phyloP scores from a whole-genome alignment of 352 stramenopile genomes.

The Phytopythium kandeliae region DNA sequence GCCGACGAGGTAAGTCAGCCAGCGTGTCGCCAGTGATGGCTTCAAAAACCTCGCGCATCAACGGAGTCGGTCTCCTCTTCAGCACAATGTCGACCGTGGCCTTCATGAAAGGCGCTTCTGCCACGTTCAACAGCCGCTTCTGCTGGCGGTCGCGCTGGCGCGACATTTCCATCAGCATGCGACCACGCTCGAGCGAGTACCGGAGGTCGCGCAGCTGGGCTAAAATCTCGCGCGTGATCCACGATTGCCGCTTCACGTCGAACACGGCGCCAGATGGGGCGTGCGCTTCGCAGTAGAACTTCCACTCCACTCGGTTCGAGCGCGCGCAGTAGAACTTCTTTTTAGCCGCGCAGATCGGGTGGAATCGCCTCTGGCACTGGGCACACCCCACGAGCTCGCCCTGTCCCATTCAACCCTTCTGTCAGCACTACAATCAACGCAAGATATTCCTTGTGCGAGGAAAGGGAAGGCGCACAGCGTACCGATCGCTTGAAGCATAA shows the following conservation, averaged over 20 bases:
- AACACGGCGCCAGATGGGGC: slow-evolving; percentile 60
- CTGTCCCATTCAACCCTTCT: slow-evolving; percentile 21
- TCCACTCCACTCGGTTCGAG: slow-evolving; percentile 59
- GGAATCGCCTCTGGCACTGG: slow-evolving; percentile 59
- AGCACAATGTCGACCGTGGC: slow-evolving; percentile 63
- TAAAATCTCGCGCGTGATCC: slow-evolving; percentile 74
- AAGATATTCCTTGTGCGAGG: background rate
- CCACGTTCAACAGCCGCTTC: slow-evolving; percentile 67
- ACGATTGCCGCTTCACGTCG: slow-evolving; percentile 63
- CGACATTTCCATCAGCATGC: slow-evolving; percentile 84
- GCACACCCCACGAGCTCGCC: slow-evolving; percentile 47
- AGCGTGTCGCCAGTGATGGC: slow-evolving; percentile 51
- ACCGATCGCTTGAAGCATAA: slow-evolving; percentile 46
- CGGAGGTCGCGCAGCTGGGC: slow-evolving; percentile 69
- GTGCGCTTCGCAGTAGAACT: slow-evolving; percentile 73
- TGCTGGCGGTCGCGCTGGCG: slow-evolving; percentile 82
- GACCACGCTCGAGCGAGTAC: slow-evolving; percentile 67
- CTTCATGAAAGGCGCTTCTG: slow-evolving; percentile 55
- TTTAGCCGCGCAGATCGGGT: slow-evolving; percentile 66
- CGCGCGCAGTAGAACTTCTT: slow-evolving; percentile 58
- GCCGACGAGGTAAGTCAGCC: slow-evolving; percentile 37
- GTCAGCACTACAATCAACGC: background rate
- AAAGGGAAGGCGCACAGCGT: slow-evolving; percentile 5
- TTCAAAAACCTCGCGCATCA: slow-evolving; percentile 71
- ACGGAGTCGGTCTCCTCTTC: slow-evolving; percentile 60